Evolutionary conservation across 2,329 filamentous ascomycete genomes (phyloP).

Genomic region (Penicillium crustosum): DNA sequence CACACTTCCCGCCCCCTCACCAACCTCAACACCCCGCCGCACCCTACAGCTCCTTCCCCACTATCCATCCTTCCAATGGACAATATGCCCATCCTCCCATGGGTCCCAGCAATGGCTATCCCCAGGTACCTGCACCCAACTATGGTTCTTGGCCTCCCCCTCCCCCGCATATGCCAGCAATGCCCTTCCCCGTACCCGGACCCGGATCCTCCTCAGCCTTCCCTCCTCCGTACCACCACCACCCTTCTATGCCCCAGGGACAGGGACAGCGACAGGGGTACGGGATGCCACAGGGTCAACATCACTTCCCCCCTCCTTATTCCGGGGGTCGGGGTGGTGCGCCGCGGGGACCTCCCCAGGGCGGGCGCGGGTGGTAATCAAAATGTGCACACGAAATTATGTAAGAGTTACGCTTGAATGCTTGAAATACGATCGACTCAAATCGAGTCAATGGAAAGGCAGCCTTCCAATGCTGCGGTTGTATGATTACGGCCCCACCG

Average conservation of each 20-base stretch:
- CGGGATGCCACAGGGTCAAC: conserved; percentile 33
- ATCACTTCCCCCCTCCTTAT: conserved; percentile 37
- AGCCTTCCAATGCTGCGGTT: background rate
- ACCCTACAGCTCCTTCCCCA: conserved; percentile 18
- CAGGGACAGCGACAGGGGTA: conserved; percentile 16
- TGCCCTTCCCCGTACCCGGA: conserved; percentile 21
- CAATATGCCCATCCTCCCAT: conserved; percentile 11
- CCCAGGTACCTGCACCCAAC: conserved; percentile 35
- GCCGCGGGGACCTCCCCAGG: conserved; percentile 18
- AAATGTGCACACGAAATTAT: background rate
- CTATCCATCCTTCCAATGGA: conserved; percentile 8
- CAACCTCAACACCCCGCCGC: conserved; percentile 20
- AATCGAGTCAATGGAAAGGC: background rate
- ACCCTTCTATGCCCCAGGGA: conserved; percentile 11
- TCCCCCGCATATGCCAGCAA: conserved; percentile 31
- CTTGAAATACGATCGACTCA: background rate
- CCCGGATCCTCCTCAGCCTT: conserved; percentile 23
- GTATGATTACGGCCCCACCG: background rate
- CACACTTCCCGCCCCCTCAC: conserved; percentile 25
- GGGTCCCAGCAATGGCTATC: conserved; percentile 18
- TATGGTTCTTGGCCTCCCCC: conserved; percentile 40
- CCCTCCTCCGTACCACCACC: conserved; percentile 30
- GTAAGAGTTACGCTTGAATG: conserved; percentile 5
- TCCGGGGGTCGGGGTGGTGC: conserved; percentile 24
- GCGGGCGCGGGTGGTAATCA: conserved; percentile 18